Evolutionary conservation across 2,329 filamentous ascomycete genomes (phyloP), one percentile per base, ranked within the genome.

Genomic region (Hymenoscyphus fraxineus): DNA sequence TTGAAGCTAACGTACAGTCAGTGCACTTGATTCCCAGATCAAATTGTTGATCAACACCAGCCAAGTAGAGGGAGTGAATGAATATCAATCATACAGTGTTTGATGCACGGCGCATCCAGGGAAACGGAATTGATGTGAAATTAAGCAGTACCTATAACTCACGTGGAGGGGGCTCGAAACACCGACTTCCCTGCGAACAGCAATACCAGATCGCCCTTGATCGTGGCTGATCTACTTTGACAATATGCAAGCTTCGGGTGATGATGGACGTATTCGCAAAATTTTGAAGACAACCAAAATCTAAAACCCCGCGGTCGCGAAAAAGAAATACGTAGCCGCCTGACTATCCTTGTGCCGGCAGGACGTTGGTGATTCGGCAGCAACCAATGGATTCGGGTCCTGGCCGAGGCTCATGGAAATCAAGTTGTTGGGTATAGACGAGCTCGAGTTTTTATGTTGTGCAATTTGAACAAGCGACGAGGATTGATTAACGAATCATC

Each of bases 311-410:
- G 65, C 59, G 32, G 64, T 69, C 47, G 64, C 62, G 60, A 65
- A 56, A 65, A 64, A 41, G 63, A 63, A 68, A 61, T 35, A 47
- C 66, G 62, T 65, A 63, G 65, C 67, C 65, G 66, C 65, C 66
- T 68, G 69, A 67, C n/a, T 61, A 67, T 64, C 67, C 66, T 69
- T 67, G 66, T 64, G 65, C 65, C 65, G 65, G 60, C 67, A 70
- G 58, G 58, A 58, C 61, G 66, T 71, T 65, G 69, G 66, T 59
- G 65, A 58, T 64, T 62, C 60, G 59, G 62, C 62, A 68, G 60
- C 27, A 32, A 60, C 67, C 60, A 67, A 68, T 67, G 67, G 66
- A 56, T 47, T 61, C 64, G 44, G 60, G 32, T 54, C 57, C 6
- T 62, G 54, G 56, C 47, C 59, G 32, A 62, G 35, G 51, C 27